Evolutionary conservation across 208 protist genomes (phyloP).

Genomic region (Trypanosoma melophagium): DNA sequence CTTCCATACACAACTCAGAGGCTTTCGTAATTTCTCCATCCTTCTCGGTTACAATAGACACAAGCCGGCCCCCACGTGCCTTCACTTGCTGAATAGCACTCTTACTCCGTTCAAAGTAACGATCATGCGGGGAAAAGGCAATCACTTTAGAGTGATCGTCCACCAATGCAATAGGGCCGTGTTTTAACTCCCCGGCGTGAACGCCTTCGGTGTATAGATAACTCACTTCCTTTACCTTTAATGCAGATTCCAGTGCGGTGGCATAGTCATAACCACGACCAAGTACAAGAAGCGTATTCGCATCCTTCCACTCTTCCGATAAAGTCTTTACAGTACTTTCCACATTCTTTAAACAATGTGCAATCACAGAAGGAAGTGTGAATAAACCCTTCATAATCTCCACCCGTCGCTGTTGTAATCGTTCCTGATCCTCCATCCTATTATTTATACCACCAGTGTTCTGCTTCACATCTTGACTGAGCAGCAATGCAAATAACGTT

Average conservation of each 20-base stretch:
- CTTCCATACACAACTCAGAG: slow-evolving; percentile 29
- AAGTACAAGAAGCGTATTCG: slow-evolving; percentile 76
- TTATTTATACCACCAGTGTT: background rate
- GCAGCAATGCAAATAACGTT: slow-evolving; percentile 87
- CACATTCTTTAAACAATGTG: slow-evolving; percentile 56
- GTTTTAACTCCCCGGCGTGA: slow-evolving; percentile 96
- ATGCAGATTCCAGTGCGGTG: slow-evolving; percentile 92
- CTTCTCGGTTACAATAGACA: slow-evolving; percentile 68
- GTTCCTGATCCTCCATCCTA: background rate
- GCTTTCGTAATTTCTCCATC: slow-evolving; percentile 54
- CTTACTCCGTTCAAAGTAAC: slow-evolving; percentile 72
- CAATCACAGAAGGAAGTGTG: slow-evolving; percentile 54
- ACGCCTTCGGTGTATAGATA: slow-evolving; percentile 98
- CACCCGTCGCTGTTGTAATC: slow-evolving; percentile 41
- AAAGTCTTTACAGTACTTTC: slow-evolving; percentile 61
- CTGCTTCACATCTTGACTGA: slow-evolving; percentile 49
- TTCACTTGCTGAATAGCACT: slow-evolving; percentile 89
- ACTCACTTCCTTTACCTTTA: slow-evolving; percentile 97
- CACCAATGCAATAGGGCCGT: slow-evolving; percentile 97
- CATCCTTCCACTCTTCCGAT: slow-evolving; percentile 56
- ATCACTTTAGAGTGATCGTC: slow-evolving; percentile 92
- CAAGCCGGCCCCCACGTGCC: slow-evolving; percentile 78
- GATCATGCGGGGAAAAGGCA: slow-evolving; percentile 84
- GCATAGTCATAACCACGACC: slow-evolving; percentile 93
- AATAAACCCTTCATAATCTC: slow-evolving; percentile 73